Base-by-base conservation (phyloP, 2,329 filamentous ascomycete species). In the Colletotrichum sp. region DNA sequence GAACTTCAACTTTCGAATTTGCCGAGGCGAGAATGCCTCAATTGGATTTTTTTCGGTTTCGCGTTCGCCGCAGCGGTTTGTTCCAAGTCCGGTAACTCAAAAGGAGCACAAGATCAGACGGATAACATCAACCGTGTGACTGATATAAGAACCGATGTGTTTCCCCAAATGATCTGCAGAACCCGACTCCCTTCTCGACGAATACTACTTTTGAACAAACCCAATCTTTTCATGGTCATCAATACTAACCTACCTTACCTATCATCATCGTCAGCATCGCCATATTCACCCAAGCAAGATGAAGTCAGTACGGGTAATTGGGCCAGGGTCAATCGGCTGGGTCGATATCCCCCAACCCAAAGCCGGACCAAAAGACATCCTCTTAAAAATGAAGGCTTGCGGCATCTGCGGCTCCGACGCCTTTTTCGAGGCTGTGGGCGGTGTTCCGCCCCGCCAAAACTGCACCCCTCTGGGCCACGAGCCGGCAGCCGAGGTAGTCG, bases 101-200 rank as follows among this genome's bases (percentile, higher is more conserved):
- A 52, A 0, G n/a, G 43, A 24, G n/a, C 43, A 52, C 3, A 52
- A 52, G 43, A 52, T 52, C n/a, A 52, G 43, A 52, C 43, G 43
- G 43, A 52, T 52, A 52, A 52, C n/a, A 52, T 52, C 43, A 52
- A 24, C 43, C 43, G 43, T 52, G 10, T 13, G 43, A 52, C 2
- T 21, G n/a, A 21, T 52, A 52, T 13, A 52, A 21, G 6, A 21
- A 0, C 12, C 43, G n/a, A 21, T 0, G n/a, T 2, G 0, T 24
- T 52, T 52, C 43, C 1, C 43, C 43, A 52, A 52, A 4, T 52
- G 43, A 52, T 52, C n/a, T 52, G 43, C 43, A 13, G 0, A 21
- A 13, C 0, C 1, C 10, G 0, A 0, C 6, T 21, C n/a, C 3
- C 43, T 21, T 0, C 3, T 52, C 43, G n/a, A 21, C n/a, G 0